Evolutionary conservation across 441 rosid genomes (phyloP).

Genomic region (Aquilaria agallochum): DNA sequence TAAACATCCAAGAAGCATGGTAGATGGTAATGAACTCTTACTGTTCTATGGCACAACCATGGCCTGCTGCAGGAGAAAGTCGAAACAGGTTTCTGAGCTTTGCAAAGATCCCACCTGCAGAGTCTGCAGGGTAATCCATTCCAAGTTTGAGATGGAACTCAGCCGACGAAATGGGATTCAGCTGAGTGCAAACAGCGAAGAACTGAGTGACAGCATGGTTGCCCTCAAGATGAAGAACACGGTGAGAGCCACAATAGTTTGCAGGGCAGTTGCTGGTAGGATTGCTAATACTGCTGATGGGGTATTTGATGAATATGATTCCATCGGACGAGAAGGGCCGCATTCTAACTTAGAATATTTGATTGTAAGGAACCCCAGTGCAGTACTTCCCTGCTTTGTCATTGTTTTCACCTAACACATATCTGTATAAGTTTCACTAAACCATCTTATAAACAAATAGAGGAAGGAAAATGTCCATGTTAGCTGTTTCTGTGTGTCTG

Average conservation of each 20-base stretch:
- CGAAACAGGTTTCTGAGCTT: conserved; percentile 20
- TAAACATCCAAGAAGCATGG: conserved; percentile 37
- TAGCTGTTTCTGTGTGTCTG: too few species aligned
- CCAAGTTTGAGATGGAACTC: conserved; percentile 29
- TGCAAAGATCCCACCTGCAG: conserved; percentile 32
- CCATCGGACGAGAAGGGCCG: conserved; percentile 10
- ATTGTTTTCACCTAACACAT: conserved; percentile 29
- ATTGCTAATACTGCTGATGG: conserved; percentile 15
- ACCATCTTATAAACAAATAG: too few species aligned
- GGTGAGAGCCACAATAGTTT: conserved; percentile 34
- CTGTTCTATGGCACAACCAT: conserved; percentile 45
- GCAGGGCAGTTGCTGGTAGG: conserved; percentile 38
- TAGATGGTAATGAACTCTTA: conserved; percentile 50
- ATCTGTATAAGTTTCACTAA: not conserved
- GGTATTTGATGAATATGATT: conserved; percentile 17
- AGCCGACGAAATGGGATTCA: conserved; percentile 27
- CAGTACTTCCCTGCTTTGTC: conserved; percentile 48
- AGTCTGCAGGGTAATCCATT: conserved; percentile 34
- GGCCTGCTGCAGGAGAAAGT: conserved; percentile 30
- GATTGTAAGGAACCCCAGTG: conserved; percentile 32
- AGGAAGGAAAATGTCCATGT: too few species aligned
- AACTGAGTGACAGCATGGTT: conserved; percentile 22
- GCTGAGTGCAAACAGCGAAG: conserved; percentile 32
- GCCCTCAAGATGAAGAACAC: conserved; percentile 19
- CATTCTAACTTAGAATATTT: conserved; percentile 15